Percentiles rank a stretch among this genome's conserved stretches.
Evolutionary conservation across 2,329 filamentous ascomycete species (phyloP).

Genomic region (Cadophora gregata): DNA sequence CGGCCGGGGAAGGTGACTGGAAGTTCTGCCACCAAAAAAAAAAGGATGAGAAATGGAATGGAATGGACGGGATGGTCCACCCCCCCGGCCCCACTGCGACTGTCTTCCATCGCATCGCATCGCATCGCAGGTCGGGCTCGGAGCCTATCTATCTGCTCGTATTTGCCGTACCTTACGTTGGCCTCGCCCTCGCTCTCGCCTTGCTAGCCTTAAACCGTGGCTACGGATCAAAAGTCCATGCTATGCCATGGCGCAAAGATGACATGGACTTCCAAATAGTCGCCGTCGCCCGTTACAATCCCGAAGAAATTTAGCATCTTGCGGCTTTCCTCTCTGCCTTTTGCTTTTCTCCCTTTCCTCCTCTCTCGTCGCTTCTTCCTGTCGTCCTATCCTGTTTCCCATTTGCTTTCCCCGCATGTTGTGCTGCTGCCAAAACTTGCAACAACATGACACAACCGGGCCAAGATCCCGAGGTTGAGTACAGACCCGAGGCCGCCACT

Average conservation of each 20-base stretch:
- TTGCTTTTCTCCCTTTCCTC: neutral
- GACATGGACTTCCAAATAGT: conserved; percentile 2
- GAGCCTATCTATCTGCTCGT: neutral
- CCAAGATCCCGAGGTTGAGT: conserved; percentile 13
- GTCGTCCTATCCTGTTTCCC: neutral
- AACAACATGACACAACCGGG: conserved; percentile 7
- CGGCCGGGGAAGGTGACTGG: conserved; percentile 6
- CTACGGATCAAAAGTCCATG: neutral
- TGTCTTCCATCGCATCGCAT: no score
- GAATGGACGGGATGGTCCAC: neutral
- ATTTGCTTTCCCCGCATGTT: conserved; percentile 2
- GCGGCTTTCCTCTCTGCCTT: neutral
- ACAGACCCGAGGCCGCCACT: neutral
- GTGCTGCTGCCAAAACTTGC: neutral
- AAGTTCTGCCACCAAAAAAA: no score
- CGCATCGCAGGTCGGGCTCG: neutral
- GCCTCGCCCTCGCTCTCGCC: neutral
- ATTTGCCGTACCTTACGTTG: neutral
- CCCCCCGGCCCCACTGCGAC: neutral
- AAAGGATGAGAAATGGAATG: neutral
- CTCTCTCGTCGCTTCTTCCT: neutral
- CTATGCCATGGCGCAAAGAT: conserved; percentile 3
- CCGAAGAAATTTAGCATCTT: neutral
- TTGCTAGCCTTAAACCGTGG: neutral
- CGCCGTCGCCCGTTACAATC: neutral